phyloP scores from a whole-genome alignment of 1,284 basidiomycete species.

The Coniferiporia weirii region DNA sequence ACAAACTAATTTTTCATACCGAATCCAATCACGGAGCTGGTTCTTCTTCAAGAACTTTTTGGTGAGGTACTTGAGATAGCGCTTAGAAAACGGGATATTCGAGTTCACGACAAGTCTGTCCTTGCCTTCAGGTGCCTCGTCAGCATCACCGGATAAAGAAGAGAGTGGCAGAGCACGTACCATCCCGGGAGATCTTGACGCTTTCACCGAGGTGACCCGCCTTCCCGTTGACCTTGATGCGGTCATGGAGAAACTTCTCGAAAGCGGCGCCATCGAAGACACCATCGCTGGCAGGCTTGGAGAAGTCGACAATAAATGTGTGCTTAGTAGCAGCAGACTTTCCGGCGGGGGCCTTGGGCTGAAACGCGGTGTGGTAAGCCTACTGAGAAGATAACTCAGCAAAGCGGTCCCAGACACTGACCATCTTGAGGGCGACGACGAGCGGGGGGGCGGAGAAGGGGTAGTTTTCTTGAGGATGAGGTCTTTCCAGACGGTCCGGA shows the following conservation, averaged over 20 bases:
- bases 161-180: conserved; percentile 38
- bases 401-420: conserved; percentile 71
- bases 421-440: conserved; percentile 46
- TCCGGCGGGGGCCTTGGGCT: conserved; percentile 66
- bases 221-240: conserved; percentile 75
- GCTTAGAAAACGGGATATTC: conserved; percentile 82
- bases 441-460: conserved; percentile 18
- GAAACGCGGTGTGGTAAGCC: conserved; percentile 54
- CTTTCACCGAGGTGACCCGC: conserved; percentile 82
- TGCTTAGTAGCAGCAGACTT: conserved; percentile 70
- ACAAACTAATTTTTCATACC: conserved; percentile 34
- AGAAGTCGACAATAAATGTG: conserved; percentile 95
- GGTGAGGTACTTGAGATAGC: conserved; percentile 90
- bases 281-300: conserved; percentile 84
- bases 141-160: conserved; percentile 1
- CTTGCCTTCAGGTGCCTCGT: conserved; percentile 45
- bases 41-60: conserved; percentile 97
- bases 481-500: too few relatives aligned
- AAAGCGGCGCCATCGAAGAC: conserved; percentile 91
- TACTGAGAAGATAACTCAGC: conserved; percentile 91
- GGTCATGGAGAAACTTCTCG: conserved; percentile 92
- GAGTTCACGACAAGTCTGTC: conserved; percentile 75
- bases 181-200: conserved; percentile 78
- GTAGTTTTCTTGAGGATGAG: conserved; percentile 25
- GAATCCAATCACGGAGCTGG: conserved; percentile 80